Evolutionary conservation across 2,329 filamentous ascomycete species (phyloP), one percentile per base, ranked within the genome.

Genomic region (Fusarium sp.): DNA sequence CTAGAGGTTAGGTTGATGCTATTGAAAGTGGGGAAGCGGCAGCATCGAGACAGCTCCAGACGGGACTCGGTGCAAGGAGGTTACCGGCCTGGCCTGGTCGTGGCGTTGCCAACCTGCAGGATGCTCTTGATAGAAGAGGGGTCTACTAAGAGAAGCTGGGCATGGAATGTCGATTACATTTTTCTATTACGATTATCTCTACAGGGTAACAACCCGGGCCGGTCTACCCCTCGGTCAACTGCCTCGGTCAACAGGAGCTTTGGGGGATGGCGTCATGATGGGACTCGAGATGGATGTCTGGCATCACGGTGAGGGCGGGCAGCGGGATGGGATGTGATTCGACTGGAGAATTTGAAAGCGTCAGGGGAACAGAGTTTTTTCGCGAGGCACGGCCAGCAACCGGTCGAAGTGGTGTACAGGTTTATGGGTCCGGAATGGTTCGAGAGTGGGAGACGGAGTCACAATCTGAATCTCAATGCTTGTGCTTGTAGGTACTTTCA

Each of bases 221-320:
- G 71, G 69, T 31, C 48, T 11, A 31, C 48, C 27, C 52, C 35
- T 45, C 18, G 35, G 22, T 58, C 56, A 41, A 37, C 56, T n/a
- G 20, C 24, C 43, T 54, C 61, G 61, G 69, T 48, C 54, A 67
- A 66, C 69, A 65, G 64, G 69, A 75, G 67, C 50, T 70, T 62
- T 57, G 35, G 54, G 33, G 68, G 60, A 77, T 79, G 76, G 77
- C 76, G 77, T 79, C 76, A 77, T 77, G 67, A 69, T 67, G 54
- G 68, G 69, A 39, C 73, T 56, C 65, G 62, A 66, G 64, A 65
- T 70, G 52, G 60, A 45, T 70, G 64, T 61, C 52, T 56, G 71
- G 71, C 64, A 76, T 78, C 75, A 75, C 73, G 48, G 64, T 61
- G 61, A 61, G 71, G 65, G 63, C 31, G 50, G 37, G 33, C 33